phyloP scores from a whole-genome alignment of 164 flowering plant species.

The Tinospora cordifolia region DNA sequence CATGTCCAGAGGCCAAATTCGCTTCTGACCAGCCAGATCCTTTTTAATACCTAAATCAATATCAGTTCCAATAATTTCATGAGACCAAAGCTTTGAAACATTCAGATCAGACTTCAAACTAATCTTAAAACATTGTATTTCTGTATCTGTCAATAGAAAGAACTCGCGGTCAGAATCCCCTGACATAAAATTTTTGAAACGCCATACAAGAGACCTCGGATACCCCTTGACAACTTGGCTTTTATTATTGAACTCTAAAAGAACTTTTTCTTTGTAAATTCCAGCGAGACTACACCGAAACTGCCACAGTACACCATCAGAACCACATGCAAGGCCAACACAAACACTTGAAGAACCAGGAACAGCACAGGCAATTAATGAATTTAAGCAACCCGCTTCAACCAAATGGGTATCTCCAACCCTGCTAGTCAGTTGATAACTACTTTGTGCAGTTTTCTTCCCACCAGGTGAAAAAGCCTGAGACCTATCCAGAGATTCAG shows the following conservation, averaged over 20 bases:
- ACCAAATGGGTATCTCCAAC: constrained; percentile 20
- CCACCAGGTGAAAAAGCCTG: no score
- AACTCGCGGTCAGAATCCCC: constrained; percentile 43
- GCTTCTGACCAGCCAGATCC: constrained; percentile 84
- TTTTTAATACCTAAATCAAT: constrained; percentile 75
- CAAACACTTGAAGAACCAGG: constrained; percentile 31
- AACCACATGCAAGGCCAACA: constrained; percentile 59
- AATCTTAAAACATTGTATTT: constrained; percentile 61
- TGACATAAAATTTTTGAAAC: constrained; percentile 18
- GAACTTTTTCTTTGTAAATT: constrained; percentile 29
- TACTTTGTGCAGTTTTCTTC: no score
- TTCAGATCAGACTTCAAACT: constrained; percentile 28
- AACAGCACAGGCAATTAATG: constrained; percentile 60
- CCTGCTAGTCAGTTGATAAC: constrained; percentile 20
- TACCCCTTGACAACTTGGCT: constrained; percentile 44
- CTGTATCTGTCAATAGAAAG: constrained; percentile 64
- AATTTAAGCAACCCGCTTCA: constrained; percentile 37
- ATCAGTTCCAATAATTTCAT: constrained; percentile 75
- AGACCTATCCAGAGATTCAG: constrained; percentile 35
- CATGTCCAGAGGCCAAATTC: constrained; percentile 88
- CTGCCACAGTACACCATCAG: constrained; percentile 73
- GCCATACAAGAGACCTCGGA: constrained; percentile 75
- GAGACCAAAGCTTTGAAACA: constrained; percentile 71
- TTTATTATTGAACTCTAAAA: constrained; percentile 22
- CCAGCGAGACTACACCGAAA: constrained; percentile 52